These are phyloP conservation scores for Camelina sativa DNA, from an alignment of 345 rosid genomes.

Conservation along the genomic window DNA sequence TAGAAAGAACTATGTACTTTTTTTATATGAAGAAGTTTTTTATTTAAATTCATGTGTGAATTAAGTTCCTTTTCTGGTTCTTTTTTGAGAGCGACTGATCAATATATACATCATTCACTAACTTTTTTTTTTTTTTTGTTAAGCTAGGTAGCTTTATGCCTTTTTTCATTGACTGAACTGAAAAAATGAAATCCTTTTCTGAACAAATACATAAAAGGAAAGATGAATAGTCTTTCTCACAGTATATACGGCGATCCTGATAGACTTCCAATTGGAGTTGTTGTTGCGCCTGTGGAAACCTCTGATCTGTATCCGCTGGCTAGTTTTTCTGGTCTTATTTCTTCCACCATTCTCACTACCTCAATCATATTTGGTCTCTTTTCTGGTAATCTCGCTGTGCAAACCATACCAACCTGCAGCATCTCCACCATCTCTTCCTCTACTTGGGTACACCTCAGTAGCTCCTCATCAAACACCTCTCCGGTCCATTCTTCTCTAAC, in stretches of 20 bases:
- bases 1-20: not conserved
- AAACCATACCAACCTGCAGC: constrained; percentile 87
- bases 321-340: constrained; percentile 54
- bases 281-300: constrained; percentile 48
- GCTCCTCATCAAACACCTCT: constrained; percentile 88
- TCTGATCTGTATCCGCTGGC: constrained; percentile 54
- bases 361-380: constrained; percentile 79
- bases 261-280: constrained; percentile 49
- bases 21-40: constrained; percentile 14
- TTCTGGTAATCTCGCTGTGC: constrained; percentile 76
- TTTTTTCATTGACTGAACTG: constrained; percentile 18
- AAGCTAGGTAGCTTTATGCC: not conserved
- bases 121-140: not conserved
- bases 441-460: constrained; percentile 80
- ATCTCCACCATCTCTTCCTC: constrained; percentile 99
- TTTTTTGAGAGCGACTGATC: constrained; percentile 11
- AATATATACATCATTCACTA: constrained; percentile 13
- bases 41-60: constrained; percentile 10
- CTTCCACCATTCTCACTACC: constrained; percentile 71
- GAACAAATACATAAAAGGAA: constrained; percentile 20
- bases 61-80: constrained; percentile 22
- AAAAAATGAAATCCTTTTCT: constrained; percentile 30
- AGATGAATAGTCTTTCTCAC: constrained; percentile 39
- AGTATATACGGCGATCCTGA: constrained; percentile 51
- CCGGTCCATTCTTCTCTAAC: constrained; percentile 99